A percentile compares a stretch with the other conserved stretches of the same genome.
Conservation (phyloP, 2,329 filamentous ascomycete genomes). For the Xylaria sp. region DNA sequence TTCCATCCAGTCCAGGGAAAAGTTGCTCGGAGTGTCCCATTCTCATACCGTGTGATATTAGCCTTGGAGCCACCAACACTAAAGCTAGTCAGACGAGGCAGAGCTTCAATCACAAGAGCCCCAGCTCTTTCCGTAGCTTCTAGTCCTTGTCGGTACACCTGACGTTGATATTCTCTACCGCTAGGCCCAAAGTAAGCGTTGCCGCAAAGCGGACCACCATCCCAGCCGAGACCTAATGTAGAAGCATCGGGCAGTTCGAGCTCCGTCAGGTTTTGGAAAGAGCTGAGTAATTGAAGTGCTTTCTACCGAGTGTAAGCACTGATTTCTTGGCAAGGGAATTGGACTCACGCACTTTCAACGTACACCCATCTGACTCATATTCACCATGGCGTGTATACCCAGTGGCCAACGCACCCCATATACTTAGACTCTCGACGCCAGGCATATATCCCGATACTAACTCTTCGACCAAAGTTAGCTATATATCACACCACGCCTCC, state of each 20-base stretch:
- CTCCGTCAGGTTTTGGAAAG: constrained; percentile 30
- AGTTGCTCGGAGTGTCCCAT: constrained; percentile 20
- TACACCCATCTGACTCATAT: background rate
- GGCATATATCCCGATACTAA: constrained; percentile 15
- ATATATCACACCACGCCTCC: background rate
- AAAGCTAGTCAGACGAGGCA: constrained; percentile 28
- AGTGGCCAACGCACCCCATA: background rate
- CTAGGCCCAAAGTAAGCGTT: constrained; percentile 21
- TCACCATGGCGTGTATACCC: background rate
- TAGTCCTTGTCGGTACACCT: background rate
- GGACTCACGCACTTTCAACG: constrained; percentile 4
- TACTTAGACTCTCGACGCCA: constrained; percentile 15
- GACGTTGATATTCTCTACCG: constrained; percentile 1
- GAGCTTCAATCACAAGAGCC: constrained; percentile 5
- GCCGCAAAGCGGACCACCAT: constrained; percentile 20
- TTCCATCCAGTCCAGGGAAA: constrained; percentile 33
- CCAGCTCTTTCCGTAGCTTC: constrained; percentile 19
- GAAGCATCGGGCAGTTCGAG: constrained; percentile 19
- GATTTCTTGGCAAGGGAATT: background rate
- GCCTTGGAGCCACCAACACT: constrained; percentile 4
- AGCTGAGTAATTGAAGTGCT: constrained; percentile 7
- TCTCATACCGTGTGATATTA: constrained; percentile 27
- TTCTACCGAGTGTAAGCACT: constrained; percentile 19
- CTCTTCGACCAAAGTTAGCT: constrained; percentile 13
- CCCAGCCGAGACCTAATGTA: constrained; percentile 18